A percentile compares a stretch with the other conserved stretches of the same genome.
These are phyloP conservation scores for Pterocarpus santalinus DNA, from an alignment of 306 rosid genomes.

Conservation along the genomic window DNA sequence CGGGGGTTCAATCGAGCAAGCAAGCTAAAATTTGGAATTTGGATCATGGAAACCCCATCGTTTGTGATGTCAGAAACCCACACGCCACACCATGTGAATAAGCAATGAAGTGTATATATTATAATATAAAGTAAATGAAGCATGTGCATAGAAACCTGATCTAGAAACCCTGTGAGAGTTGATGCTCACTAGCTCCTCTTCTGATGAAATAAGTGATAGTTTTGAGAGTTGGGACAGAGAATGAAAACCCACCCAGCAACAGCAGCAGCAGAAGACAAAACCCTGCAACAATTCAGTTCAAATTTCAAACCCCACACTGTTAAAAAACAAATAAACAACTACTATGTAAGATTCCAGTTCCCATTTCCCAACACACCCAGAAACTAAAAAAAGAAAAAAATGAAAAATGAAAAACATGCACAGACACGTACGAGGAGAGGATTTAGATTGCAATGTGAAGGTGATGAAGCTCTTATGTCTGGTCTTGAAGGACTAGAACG, in stretches of 20 bases:
- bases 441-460: slow-evolving; percentile 1
- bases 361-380: slow-evolving; percentile 17
- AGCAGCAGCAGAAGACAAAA: background rate
- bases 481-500: background rate
- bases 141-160: slow-evolving; percentile 34
- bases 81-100: background rate
- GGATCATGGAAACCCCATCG: background rate
- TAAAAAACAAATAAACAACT: background rate
- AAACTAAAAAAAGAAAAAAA: background rate
- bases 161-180: slow-evolving; percentile 25
- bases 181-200: background rate
- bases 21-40: background rate
- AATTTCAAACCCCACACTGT: background rate
- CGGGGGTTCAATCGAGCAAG: background rate
- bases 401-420: background rate
- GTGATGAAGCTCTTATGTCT: background rate
- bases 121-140: background rate
- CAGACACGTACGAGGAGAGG: background rate
- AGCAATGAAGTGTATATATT: background rate
- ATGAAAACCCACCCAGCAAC: background rate
- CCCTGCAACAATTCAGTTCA: background rate
- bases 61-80: background rate
- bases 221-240: background rate
- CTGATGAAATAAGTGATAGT: background rate
- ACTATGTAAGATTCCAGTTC: background rate